Conservation (phyloP, 2,329 filamentous ascomycete species). For the Podosphaera leucotricha region DNA sequence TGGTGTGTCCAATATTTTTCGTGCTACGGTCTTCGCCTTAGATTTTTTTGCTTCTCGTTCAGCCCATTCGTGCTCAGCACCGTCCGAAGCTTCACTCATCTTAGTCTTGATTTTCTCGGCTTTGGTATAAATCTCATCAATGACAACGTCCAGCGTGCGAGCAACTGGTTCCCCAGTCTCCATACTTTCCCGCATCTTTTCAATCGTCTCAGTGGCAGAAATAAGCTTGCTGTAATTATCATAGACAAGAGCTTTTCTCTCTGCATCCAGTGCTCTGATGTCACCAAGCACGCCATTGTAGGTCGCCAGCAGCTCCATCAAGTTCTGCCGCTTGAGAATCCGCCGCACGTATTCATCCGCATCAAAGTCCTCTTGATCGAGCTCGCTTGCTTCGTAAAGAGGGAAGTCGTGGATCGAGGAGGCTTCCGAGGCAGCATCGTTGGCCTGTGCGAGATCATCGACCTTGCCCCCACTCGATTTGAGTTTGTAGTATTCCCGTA, state of each 20-base stretch:
- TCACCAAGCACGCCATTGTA: conserved; percentile 56
- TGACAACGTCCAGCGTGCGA: background rate
- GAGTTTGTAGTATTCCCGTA: conserved; percentile 89
- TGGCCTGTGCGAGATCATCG: background rate
- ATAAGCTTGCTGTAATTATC: conserved; percentile 97
- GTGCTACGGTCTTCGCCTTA: conserved; percentile 1
- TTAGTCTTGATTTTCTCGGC: conserved; percentile 1
- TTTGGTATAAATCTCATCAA: conserved; percentile 1
- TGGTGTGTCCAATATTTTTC: conserved; percentile 11
- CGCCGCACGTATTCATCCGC: conserved; percentile 41
- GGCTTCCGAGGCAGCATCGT: background rate
- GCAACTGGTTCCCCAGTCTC: conserved; percentile 13
- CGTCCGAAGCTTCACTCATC: conserved; percentile 35
- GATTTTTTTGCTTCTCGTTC: conserved; percentile 21
- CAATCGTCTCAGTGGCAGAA: conserved; percentile 85
- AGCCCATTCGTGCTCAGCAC: conserved; percentile 53
- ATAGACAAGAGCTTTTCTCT: conserved; percentile 92
- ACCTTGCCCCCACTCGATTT: conserved; percentile 17
- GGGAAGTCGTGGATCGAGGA: conserved; percentile 6
- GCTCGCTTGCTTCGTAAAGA: conserved; percentile 24
- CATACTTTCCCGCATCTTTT: conserved; percentile 67
- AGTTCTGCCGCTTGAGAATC: conserved; percentile 34
- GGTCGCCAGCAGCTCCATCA: conserved; percentile 44
- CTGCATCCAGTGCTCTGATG: conserved; percentile 73
- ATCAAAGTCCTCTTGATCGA: conserved; percentile 53